Evolutionary conservation across 805 yeast species (phyloP), one percentile per base, ranked within the genome.

Genomic region (Yarrowia osloensis): DNA sequence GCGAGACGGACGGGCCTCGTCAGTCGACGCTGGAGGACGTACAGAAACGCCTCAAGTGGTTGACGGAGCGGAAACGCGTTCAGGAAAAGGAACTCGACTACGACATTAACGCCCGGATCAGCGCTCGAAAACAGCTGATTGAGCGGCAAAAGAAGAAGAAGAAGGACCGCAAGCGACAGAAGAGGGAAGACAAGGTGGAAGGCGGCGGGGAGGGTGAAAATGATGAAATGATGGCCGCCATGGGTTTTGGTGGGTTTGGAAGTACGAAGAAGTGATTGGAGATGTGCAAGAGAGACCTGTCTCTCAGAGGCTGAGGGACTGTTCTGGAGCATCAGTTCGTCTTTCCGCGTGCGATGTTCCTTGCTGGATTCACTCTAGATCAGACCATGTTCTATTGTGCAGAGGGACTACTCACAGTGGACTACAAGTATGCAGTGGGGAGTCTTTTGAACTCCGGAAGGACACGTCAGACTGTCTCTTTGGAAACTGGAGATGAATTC

Each of bases 11-110:
- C 47, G 76, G 76, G 33, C 81, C 78, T 46, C 77, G 77, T 3
- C 71, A 75, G 15, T 40, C 67, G 35, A 80, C 85, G 0, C 70
- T 84, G 7, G 83, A 81, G 13, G 84, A 85, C 52, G 87, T 87
- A 28, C 77, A 77, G 54, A 74, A 74, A 17, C 71, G 81, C 4
- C 78, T 82, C 67, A 77, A 75, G 28, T 65, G 71, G 57, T 73
- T 83, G 24, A 77, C 81, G 3, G 70, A 74, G 63, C 74, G 74
- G 67, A 75, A 77, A 11, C 59, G 68, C 11, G 40, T 57, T 72
- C 65, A 57, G 24, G 62, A 62, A 73, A 42, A 44, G 54, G 66
- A 61, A 22, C 7, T 61, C 42, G 66, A 61, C 33, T 61, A 61
- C 24, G 66, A 61, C 4, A 46, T 61, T 2, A 44, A 61, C 22